Conservation (phyloP, 768 basidiomycete species). For the Podaxis carcinomalis region DNA sequence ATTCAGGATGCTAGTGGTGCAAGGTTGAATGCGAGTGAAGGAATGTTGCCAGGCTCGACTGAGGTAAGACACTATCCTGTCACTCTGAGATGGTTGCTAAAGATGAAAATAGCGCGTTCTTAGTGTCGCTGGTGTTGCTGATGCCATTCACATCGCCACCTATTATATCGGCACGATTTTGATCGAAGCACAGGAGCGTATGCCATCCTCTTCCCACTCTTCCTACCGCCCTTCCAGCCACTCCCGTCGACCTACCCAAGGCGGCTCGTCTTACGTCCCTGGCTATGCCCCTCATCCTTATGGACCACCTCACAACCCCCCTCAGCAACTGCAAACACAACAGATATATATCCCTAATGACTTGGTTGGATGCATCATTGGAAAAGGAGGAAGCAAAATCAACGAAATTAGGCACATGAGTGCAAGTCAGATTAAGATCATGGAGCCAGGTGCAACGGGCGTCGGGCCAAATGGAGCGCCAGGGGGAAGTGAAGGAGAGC, state of each 20-base stretch:
- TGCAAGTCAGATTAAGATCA: slow-evolving; percentile 95
- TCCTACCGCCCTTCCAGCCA: slow-evolving; percentile 60
- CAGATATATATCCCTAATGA: slow-evolving; percentile 99
- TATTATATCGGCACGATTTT: slow-evolving; percentile 99
- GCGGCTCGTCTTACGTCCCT: slow-evolving; percentile 67
- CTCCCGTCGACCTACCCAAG: slow-evolving; percentile 19
- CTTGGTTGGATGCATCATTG: slow-evolving; percentile 95
- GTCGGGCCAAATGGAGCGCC: slow-evolving; percentile 65
- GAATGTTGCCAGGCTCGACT: slow-evolving; percentile 98
- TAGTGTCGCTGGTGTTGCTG: slow-evolving; percentile 96
- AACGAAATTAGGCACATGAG: slow-evolving; percentile 97
- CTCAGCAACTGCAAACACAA: slow-evolving; percentile 85
- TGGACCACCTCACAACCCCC: slow-evolving; percentile 45
- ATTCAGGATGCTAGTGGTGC: slow-evolving; percentile 99
- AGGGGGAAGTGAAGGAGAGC: slow-evolving; percentile 78
- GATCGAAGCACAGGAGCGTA: slow-evolving; percentile 85
- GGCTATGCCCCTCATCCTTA: slow-evolving; percentile 41
- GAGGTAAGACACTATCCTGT: slow-evolving; percentile 54
- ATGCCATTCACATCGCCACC: slow-evolving; percentile 98
- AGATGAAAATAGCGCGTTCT: slow-evolving; percentile 72
- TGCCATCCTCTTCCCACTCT: slow-evolving; percentile 64
- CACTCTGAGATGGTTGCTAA: background rate
- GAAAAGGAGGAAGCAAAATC: slow-evolving; percentile 97
- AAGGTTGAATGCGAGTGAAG: slow-evolving; percentile 92
- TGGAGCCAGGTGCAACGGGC: slow-evolving; percentile 88